Evolutionary conservation across 129 eudicot genomes (phyloP), one percentile per base, ranked within the genome.

Genomic region (Flaveria bidentis): DNA sequence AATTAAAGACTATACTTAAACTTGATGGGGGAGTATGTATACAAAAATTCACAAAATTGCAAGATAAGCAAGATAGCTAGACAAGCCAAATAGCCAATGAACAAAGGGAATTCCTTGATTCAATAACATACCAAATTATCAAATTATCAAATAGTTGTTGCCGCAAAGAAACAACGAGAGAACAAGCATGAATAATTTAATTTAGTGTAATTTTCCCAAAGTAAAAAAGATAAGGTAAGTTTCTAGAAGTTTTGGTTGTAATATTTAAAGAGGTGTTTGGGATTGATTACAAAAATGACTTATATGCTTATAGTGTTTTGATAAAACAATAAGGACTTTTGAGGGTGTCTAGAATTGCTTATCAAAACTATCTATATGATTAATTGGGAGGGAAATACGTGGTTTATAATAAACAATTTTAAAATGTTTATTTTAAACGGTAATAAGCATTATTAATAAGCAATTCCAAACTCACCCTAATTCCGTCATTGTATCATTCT

Each of bases 61-160:
- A 60, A 23, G 67, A 60, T 60, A 60, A 36, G 36, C 33, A 60
- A 23, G 67, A 60, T 60, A 60, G 67, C 36, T 23, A 60, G 67
- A 26, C 39, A 26, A 10, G 39, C 5, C 26, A 23, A 23, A 23
- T 23, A 23, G 26, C 26, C 41, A 25, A 25, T 60, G 67, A 7
- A 60, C n/a, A 60, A 60, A 25, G 67, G n/a, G 67, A 25, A 60
- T 0, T 12, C 39, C 39, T 5, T 9, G 39, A 23, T 60, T 25
- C 67, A 60, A 25, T 25, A 25, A 55, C 26, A 55, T 56, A 56
- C 62, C 28, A 56, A 57, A 58, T 22, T 58, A 58, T 58, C 25
- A 57, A 22, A 8, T 22, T 22, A 60, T 18, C 41, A 3, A 60
- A 60, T 12, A 26, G 67, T 28, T 28, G 6, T 28, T 62, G 10